Base-by-base conservation (phyloP, 2,329 filamentous ascomycete species). In the Trichoderma harzianum region DNA sequence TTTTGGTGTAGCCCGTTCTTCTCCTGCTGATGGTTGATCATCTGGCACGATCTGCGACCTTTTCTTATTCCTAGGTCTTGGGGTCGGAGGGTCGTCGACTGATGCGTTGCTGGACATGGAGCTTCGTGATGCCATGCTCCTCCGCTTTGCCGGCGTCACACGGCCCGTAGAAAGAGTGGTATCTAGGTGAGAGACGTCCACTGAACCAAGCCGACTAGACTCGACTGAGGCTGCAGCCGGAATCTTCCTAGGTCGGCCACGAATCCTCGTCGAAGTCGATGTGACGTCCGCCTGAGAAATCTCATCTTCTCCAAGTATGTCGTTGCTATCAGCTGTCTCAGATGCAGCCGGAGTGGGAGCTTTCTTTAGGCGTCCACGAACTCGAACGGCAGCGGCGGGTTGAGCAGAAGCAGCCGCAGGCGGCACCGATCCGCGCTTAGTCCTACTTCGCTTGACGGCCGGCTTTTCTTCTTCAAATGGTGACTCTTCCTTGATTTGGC, bases 401-500 rank as follows among this genome's bases (percentile, higher is more conserved):
- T 64, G 36, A 30, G 64, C 21, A 55, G 43, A 6, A 7, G 87
- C 63, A 14, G 60, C n/a, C 18, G 57, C 30, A 36, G 66, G 28
- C n/a, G 55, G n/a, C 16, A 57, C 36, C 8, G 87, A 55, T 21
- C 79, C 82, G 61, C 84, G 82, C 24, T 80, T 77, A 60, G 76
- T 78, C 58, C 81, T 77, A 36, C 80, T 82, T 68, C 87, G 85
- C 73, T 90, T 87, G 74, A 87, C 85, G 36, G 86, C 83, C 72
- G 85, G 88, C 61, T 84, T 85, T 72, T 87, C 84, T 1, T 91
- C 88, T 62, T 91, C 92, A 3, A 94, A 94, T 58, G 92, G 92
- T 77, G 94, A 96, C 64, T 97, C 93, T 64, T 95, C 92, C 74
- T 93, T 92, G 64, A 84, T 86, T 4, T 92, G 88, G 32, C 91